Evolutionary conservation across 441 rosid genomes (phyloP), one percentile per base, ranked within the genome.

Genomic region (Populus hybrid): DNA sequence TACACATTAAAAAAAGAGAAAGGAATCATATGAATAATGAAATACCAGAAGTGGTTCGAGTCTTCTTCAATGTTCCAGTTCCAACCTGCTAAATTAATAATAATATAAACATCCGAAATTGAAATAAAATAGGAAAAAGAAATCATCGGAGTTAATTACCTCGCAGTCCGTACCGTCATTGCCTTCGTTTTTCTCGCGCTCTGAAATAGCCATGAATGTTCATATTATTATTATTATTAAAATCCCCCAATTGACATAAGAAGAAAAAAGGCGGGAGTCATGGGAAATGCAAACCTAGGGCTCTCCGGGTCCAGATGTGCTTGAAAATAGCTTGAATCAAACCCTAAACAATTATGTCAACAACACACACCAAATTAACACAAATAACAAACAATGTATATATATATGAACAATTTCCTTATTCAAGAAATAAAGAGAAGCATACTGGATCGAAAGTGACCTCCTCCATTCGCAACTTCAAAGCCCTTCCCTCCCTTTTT

Each of bases 261-360:
- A 32, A 70, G 4, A 14, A 36, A n/a, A 64, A 23, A 10, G 53
- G 21, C 6, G 40, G 16, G 72, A 46, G 32, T 3, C 24, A 24
- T 24, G 72, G 57, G 19, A 26, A 30, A 69, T 21, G 30, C 75
- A 75, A 79, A 95, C 99, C 94, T 12, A 84, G 88, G 73, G 88
- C 86, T 83, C 85, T 84, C 79, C 84, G 88, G 70, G 84, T 79
- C 97, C 98, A 94, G 8, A 93, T 80, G 79, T 81, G 88, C 85
- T 95, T 93, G 92, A 92, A 94, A 78, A 95, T 91, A 80, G 95
- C 91, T 76, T 85, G 89, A 80, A 95, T 89, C 82, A 95, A 82
- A 82, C 85, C 97, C 99, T 95, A 72, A 67, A 77, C 12, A 69
- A 78, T 8, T 6, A 69, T 26, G 42, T 21, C 24, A 82, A 7